phyloP scores from a whole-genome alignment of 371 early-diverging fungal species.

The Mucor circinelloides region DNA sequence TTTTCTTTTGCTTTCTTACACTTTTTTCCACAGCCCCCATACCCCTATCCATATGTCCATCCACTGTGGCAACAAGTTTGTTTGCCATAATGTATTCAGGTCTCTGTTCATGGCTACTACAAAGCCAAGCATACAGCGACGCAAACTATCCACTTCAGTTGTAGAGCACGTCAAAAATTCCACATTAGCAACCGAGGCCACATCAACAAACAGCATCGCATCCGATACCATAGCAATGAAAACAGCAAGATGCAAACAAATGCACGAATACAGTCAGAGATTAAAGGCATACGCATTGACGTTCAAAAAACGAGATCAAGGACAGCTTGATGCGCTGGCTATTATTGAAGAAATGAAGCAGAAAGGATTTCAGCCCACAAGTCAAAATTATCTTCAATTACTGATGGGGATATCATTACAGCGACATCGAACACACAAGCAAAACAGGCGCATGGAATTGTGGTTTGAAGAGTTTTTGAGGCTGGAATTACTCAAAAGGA shows the following conservation, averaged over 20 bases:
- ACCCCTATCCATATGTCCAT: not conserved
- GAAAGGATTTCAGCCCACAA: conserved; percentile 4
- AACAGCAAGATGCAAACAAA: not conserved
- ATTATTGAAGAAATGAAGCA: conserved; percentile 18
- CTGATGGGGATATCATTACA: conserved; percentile 4
- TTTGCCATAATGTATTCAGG: conserved; percentile 9
- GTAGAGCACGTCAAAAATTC: not conserved
- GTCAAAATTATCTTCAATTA: conserved; percentile 17
- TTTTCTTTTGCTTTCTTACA: not conserved
- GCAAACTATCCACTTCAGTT: not conserved
- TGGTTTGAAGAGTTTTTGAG: conserved; percentile 21
- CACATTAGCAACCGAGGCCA: not conserved
- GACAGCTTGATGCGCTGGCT: not conserved
- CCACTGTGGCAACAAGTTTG: conserved; percentile 10
- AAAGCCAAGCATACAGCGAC: not conserved
- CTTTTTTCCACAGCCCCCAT: not conserved
- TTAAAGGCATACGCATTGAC: conserved; percentile 11
- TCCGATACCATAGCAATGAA: not conserved
- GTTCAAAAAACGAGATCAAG: not conserved
- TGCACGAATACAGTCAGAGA: conserved; percentile 8
- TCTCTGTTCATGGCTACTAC: conserved; percentile 1
- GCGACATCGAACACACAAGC: not conserved
- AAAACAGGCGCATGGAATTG: conserved; percentile 7
- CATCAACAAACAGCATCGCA: too few relatives aligned
- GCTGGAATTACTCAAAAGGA: not conserved